Evolutionary conservation across 495 filamentous ascomycete genomes (phyloP).

Genomic region (Penicillium canariense): DNA sequence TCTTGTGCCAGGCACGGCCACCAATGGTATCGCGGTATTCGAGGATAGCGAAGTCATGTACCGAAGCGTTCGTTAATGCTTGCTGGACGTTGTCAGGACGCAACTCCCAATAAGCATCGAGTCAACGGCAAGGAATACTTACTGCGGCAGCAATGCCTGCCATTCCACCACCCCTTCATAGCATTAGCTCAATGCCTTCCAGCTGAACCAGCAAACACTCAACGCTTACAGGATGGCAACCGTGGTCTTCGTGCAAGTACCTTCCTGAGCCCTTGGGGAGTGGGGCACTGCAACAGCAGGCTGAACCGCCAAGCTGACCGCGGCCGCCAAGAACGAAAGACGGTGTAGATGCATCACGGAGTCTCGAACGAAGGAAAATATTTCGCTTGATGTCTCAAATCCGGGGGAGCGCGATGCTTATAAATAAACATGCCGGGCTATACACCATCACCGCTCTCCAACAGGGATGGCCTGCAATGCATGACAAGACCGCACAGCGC

Average conservation of each 20-base stretch:
- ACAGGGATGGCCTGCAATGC: background rate
- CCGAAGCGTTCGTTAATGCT: constrained; percentile 14
- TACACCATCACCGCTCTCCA: background rate
- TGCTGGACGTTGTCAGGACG: constrained; percentile 1
- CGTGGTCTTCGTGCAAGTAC: constrained; percentile 37
- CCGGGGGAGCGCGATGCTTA: background rate
- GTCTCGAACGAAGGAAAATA: background rate
- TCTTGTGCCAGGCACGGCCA: constrained; percentile 14
- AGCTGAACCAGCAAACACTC: background rate
- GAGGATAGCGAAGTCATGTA: constrained; percentile 18
- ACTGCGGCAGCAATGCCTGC: constrained; percentile 65
- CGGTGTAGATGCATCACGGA: constrained; percentile 17
- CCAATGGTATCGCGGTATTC: constrained; percentile 19
- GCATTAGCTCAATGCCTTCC: background rate
- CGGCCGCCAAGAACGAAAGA: constrained; percentile 19
- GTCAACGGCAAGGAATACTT: constrained; percentile 3
- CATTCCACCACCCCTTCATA: constrained; percentile 31
- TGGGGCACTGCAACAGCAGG: constrained; percentile 22
- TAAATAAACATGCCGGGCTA: constrained; percentile 10
- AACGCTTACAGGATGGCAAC: constrained; percentile 37
- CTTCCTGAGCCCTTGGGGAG: constrained; percentile 13
- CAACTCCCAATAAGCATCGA: too few relatives aligned
- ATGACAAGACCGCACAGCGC: background rate
- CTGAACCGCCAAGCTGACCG: constrained; percentile 19
- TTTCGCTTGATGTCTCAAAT: background rate